Evolutionary conservation across 441 rosid species (phyloP).

Genomic region (Flueggea neowawraea): DNA sequence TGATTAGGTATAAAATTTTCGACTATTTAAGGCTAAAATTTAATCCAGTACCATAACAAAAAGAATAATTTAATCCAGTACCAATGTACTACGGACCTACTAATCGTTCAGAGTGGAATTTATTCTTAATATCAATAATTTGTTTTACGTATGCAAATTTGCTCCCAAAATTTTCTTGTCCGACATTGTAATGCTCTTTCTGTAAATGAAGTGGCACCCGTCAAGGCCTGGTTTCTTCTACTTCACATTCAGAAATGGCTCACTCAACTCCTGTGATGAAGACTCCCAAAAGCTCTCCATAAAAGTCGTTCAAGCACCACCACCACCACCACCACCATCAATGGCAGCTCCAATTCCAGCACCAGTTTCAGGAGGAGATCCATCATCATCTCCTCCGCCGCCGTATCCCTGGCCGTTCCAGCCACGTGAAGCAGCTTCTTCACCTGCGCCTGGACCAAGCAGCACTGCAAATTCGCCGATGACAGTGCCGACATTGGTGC

Average conservation of each 20-base stretch:
- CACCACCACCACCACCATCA: slow-evolving; percentile 16
- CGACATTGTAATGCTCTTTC: neutral
- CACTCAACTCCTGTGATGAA: slow-evolving; percentile 39
- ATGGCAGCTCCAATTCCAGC: slow-evolving; percentile 34
- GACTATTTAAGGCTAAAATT: too few relatives aligned
- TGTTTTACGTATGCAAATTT: too few relatives aligned
- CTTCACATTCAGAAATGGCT: slow-evolving; percentile 78
- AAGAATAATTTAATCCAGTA: too few relatives aligned
- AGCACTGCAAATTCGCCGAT: slow-evolving; percentile 24
- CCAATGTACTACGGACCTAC: too few relatives aligned
- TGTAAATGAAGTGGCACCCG: slow-evolving; percentile 65
- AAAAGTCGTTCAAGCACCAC: slow-evolving; percentile 38
- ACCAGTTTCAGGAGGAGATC: slow-evolving; percentile 57
- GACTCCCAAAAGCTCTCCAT: slow-evolving; percentile 44
- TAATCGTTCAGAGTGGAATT: too few relatives aligned
- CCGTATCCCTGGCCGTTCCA: slow-evolving; percentile 80
- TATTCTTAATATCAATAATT: too few relatives aligned
- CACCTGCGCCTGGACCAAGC: slow-evolving; percentile 48
- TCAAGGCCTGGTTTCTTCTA: slow-evolving; percentile 85
- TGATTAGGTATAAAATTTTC: too few relatives aligned
- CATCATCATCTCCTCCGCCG: slow-evolving; percentile 49
- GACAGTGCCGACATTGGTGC: slow-evolving; percentile 32
- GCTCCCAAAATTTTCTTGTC: too few relatives aligned
- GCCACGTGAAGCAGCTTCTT: slow-evolving; percentile 44
- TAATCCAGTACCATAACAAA: too few relatives aligned